A percentile compares a stretch with the other conserved stretches of the same genome.
These are phyloP conservation scores for Dactylella cylindrospora DNA, from an alignment of 2,329 filamentous ascomycete genomes.

Conservation along the genomic window DNA sequence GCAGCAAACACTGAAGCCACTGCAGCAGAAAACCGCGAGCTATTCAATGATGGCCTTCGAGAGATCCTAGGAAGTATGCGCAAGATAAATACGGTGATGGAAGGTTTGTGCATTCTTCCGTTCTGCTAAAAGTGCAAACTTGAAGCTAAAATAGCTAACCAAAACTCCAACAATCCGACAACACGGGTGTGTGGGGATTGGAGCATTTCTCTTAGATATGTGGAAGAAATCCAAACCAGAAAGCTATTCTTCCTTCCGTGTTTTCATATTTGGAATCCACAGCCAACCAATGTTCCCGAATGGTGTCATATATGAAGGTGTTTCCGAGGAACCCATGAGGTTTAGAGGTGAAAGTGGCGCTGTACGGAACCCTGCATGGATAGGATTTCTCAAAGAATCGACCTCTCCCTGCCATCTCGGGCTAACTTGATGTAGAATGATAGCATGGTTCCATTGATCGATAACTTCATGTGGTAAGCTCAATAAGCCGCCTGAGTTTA, in stretches of 20 bases:
- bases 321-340: slow-evolving; percentile 71
- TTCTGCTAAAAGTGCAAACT: background rate
- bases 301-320: slow-evolving; percentile 84
- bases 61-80: slow-evolving; percentile 58
- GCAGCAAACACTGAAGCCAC: slow-evolving; percentile 51
- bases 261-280: slow-evolving; percentile 96
- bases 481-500: background rate
- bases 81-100: slow-evolving; percentile 63
- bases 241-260: slow-evolving; percentile 85
- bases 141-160: background rate
- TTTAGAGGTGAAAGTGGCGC: slow-evolving; percentile 93
- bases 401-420: background rate
- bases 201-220: slow-evolving; percentile 62
- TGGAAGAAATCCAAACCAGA: slow-evolving; percentile 83
- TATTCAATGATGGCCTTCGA: slow-evolving; percentile 57
- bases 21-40: slow-evolving; percentile 46
- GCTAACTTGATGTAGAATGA: slow-evolving; percentile 63
- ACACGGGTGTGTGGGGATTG: background rate
- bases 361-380: slow-evolving; percentile 12
- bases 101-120: slow-evolving; percentile 54
- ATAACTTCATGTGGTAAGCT: slow-evolving; percentile 66
- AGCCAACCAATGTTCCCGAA: slow-evolving; percentile 91
- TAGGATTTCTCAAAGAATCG: background rate
- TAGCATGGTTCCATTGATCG: slow-evolving; percentile 86
- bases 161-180: slow-evolving; percentile 8